These are phyloP conservation scores for Fusarium verticillioides DNA, from an alignment of 2,329 filamentous ascomycete genomes.

Conservation along the genomic window DNA sequence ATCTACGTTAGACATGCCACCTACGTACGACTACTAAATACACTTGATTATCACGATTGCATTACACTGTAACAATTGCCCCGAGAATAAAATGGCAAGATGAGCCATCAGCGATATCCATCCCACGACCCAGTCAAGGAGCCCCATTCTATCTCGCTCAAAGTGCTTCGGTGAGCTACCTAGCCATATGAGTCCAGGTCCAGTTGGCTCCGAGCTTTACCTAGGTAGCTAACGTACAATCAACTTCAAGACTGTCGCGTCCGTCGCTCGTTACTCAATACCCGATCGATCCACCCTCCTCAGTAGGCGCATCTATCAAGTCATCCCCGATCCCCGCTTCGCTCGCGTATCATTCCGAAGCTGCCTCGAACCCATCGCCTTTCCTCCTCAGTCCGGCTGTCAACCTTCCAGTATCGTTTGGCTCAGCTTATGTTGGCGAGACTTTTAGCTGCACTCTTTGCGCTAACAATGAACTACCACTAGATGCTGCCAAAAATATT, in stretches of 20 bases:
- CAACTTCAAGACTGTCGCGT: conserved; percentile 75
- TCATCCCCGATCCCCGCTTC: conserved; percentile 70
- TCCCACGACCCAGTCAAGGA: conserved; percentile 73
- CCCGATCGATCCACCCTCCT: conserved; percentile 62
- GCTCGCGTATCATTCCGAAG: conserved; percentile 71
- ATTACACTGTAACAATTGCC: neutral
- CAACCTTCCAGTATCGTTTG: conserved; percentile 90
- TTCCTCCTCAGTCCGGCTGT: conserved; percentile 73
- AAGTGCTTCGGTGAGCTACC: conserved; percentile 73
- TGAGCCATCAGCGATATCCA: conserved; percentile 69
- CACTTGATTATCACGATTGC: neutral
- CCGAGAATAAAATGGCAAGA: conserved; percentile 44
- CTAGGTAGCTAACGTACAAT: conserved; percentile 13
- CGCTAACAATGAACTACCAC: conserved; percentile 82
- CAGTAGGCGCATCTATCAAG: conserved; percentile 52
- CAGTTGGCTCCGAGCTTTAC: neutral
- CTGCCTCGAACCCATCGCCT: conserved; percentile 61
- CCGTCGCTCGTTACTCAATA: conserved; percentile 80
- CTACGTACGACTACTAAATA: neutral
- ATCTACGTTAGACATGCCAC: neutral
- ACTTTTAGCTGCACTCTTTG: conserved; percentile 94
- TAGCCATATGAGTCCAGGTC: conserved; percentile 35
- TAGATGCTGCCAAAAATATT: conserved; percentile 61
- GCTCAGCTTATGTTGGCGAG: conserved; percentile 94
- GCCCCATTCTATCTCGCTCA: conserved; percentile 81